phyloP scores from a whole-genome alignment of 352 stramenopile genomes.

The Globisporangium orthogonon region DNA sequence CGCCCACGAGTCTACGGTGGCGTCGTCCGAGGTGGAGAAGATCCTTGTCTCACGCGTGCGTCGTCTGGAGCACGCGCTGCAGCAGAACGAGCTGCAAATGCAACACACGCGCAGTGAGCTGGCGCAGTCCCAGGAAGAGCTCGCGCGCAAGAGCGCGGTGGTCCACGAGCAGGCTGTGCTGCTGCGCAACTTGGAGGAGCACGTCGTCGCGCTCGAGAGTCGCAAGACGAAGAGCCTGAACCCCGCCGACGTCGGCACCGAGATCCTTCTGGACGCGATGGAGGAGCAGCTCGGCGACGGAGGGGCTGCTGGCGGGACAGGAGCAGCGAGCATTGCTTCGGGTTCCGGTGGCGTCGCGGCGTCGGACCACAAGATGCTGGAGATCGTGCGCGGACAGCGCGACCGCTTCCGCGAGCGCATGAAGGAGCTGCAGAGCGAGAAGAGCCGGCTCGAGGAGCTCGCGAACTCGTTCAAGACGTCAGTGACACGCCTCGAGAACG shows the following conservation, averaged over 20 bases:
- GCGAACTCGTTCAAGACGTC: constrained; percentile 54
- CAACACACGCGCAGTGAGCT: constrained; percentile 29
- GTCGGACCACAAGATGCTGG: constrained; percentile 74
- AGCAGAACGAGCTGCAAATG: constrained; percentile 52
- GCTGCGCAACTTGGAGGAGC: constrained; percentile 60
- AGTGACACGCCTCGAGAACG: constrained; percentile 67
- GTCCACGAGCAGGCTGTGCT: constrained; percentile 48
- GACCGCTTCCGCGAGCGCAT: constrained; percentile 79
- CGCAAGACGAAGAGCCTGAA: constrained; percentile 20
- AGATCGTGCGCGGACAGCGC: constrained; percentile 76
- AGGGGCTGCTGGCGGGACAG: neutral
- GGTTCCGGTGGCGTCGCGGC: neutral
- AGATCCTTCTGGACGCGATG: constrained; percentile 71
- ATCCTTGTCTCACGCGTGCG: constrained; percentile 59
- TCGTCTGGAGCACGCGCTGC: constrained; percentile 58
- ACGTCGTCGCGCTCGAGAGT: constrained; percentile 51
- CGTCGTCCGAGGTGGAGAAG: constrained; percentile 43
- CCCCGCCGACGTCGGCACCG: constrained; percentile 39
- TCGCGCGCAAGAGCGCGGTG: constrained; percentile 25
- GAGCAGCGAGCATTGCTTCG: constrained; percentile 7
- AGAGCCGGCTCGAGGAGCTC: constrained; percentile 66
- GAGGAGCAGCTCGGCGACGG: constrained; percentile 38
- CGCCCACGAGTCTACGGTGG: constrained; percentile 9
- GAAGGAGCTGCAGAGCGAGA: constrained; percentile 73
- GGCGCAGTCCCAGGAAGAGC: constrained; percentile 20